A percentile compares a stretch with the other conserved stretches of the same genome.
These are phyloP conservation scores for Penicillium silybi DNA, from an alignment of 495 filamentous ascomycete genomes.

Conservation along the genomic window DNA sequence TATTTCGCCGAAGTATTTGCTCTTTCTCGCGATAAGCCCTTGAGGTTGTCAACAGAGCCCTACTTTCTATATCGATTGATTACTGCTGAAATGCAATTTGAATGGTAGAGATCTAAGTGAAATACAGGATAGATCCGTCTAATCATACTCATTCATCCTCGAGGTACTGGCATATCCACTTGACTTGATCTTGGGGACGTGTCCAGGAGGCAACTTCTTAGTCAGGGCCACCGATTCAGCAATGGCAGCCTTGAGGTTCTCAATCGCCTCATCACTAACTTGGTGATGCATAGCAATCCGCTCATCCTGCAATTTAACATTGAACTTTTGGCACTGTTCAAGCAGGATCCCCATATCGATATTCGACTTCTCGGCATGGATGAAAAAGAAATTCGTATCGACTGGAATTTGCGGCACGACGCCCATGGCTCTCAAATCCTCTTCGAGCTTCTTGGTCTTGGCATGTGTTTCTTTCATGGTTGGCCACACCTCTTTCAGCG, in stretches of 20 bases:
- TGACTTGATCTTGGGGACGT: conserved; percentile 2
- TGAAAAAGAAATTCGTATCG: conserved; percentile 77
- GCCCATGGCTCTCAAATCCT: conserved; percentile 49
- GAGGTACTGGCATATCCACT: conserved; percentile 16
- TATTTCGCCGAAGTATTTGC: neutral
- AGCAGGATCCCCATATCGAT: conserved; percentile 20
- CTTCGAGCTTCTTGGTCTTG: conserved; percentile 51
- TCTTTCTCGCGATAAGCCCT: neutral
- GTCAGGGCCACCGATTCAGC: conserved; percentile 11
- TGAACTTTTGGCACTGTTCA: conserved; percentile 13
- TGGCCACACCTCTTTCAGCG: conserved; percentile 59
- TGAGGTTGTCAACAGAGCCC: no score
- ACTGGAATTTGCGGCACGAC: conserved; percentile 58
- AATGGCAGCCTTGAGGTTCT: conserved; percentile 19
- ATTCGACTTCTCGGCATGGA: conserved; percentile 51
- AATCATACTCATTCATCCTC: conserved; percentile 24
- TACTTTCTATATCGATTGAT: no score
- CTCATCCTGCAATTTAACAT: conserved; percentile 22
- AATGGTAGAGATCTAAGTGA: neutral
- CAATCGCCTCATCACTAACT: conserved; percentile 20
- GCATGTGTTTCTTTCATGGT: conserved; percentile 50
- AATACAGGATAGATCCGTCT: neutral
- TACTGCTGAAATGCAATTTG: no score
- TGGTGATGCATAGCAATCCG: conserved; percentile 25
- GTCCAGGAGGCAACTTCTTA: conserved; percentile 4